Evolutionary conservation across 164 flowering plant species (phyloP), one percentile per base, ranked within the genome.

Genomic region (Magnolia officinalis): DNA sequence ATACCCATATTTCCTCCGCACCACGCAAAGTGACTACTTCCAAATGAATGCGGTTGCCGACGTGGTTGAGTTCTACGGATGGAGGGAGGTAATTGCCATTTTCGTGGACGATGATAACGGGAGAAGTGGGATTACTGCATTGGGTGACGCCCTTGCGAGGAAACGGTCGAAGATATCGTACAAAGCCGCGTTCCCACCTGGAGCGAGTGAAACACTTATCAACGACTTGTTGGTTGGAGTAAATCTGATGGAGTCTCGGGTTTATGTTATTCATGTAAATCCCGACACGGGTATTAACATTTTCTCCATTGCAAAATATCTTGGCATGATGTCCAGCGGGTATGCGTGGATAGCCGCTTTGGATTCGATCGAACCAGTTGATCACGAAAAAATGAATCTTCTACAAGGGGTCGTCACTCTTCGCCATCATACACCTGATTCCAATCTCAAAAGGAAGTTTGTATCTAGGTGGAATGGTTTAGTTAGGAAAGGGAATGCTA

Each of bases 71-170:
- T 78, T 76, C 76, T 84, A 76, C 78, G 88, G 84, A 19, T 95
- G 98, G 98, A 92, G 80, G 78, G 94, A 95, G 81, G 93, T 93
- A 1, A 86, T 95, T 76, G 92, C 96, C 23, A 88, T 95, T 55
- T 93, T 78, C 76, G 92, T 91, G 20, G 99, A 95, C 79, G 90
- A 93, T 85, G 99, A 93, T 79, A 87, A 87, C 76, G 98, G 98
- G 13, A 85, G 98, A 82, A 86, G 75, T 78, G 98, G 96, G 50
- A 85, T 95, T 63, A 85, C 96, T 29, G 87, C 79, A 9, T 76
- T 95, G 63, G 95, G 91, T 23, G 97, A 93, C 84, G 94, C 91
- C 8, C 85, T 95, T 66, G 90, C 92, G 26, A 81, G 78, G 83
- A 91, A 86, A 26, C 93, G 93, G 59, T 85, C 88, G 37, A 93